Evolutionary conservation across 2,329 filamentous ascomycete species (phyloP), one percentile per base, ranked within the genome.

Genomic region (Pseudogymnoascus sp.): DNA sequence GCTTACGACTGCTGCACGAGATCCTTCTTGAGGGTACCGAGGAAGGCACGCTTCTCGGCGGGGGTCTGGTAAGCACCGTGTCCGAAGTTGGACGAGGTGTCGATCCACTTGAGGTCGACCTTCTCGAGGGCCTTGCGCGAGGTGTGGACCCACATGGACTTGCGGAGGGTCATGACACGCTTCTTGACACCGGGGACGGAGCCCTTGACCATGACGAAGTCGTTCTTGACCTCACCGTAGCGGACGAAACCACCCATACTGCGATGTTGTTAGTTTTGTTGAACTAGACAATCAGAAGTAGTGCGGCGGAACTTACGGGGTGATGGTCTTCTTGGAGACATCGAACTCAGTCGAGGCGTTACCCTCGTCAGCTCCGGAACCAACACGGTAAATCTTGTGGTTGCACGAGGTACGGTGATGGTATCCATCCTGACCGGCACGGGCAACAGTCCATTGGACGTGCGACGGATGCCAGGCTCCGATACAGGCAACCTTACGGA

Each of bases 101-200:
- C 95, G 89, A 99, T 99, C 95, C 95, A 99, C 84, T 99, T 99
- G 84, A 99, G 90, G 77, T 93, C 91, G 79, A 97, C 90, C 91
- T 99, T 97, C 89, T 99, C 95, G 76, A 96, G 86, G 64, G 95
- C 91, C 80, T 89, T 92, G 78, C 95, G 86, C 77, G 90, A 96
- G 74, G 93, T 97, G 86, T 99, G 95, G 68, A 84, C 85, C 87
- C 95, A 97, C 86, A 99, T 95, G 72, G 93, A 96, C 86, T 97
- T 99, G 81, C 95, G 90, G 74, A 99, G 90, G 72, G 95, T 99
- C 84, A 97, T 90, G 78, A 99, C 88, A 78, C 95, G 88, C 93
- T 99, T 99, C 93, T 97, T 97, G 77, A 92, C 88, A 88, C 95
- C 95, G 68, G 95, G 95, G 73, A 96, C 86, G 72, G 91, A 96